These are phyloP conservation scores for Telfairia occidentalis DNA, from an alignment of 331 rosid genomes.

Conservation along the genomic window DNA sequence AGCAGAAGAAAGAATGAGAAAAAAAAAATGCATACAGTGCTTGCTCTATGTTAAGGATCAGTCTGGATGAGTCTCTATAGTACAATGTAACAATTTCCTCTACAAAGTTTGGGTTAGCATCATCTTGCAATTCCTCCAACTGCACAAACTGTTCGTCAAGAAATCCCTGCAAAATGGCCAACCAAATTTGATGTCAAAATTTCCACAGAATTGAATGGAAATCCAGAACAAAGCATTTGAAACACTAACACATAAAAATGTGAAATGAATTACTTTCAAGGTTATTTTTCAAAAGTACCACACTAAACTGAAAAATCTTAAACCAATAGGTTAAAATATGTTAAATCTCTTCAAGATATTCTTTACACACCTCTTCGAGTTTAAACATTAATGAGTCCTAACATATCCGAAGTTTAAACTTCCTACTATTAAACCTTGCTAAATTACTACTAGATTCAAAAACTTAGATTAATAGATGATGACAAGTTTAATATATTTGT, in stretches of 20 bases:
- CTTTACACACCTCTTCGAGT: not conserved
- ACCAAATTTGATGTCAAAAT: not conserved
- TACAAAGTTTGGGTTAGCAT: conserved; percentile 79
- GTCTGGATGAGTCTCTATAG: conserved; percentile 64
- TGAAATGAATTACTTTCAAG: not conserved
- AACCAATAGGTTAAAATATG: not conserved
- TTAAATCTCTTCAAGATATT: not conserved
- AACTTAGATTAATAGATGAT: not conserved
- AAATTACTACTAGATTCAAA: not conserved
- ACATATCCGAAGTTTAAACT: not conserved
- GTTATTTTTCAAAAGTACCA: not conserved
- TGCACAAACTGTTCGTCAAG: conserved; percentile 85
- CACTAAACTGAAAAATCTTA: not conserved
- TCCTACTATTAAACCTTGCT: not conserved
- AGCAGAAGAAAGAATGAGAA: not conserved
- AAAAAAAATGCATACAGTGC: conserved; percentile 41
- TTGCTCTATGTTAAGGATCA: conserved; percentile 54
- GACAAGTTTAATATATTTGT: not conserved
- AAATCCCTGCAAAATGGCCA: conserved; percentile 39
- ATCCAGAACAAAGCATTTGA: not conserved
- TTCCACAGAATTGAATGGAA: not conserved
- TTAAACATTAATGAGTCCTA: not conserved
- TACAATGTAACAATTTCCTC: conserved; percentile 73
- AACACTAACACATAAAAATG: not conserved
- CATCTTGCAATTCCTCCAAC: conserved; percentile 77